Percentiles rank a stretch among this genome's conserved stretches.
Conservation (phyloP, 768 basidiomycete species). For the Tephrocybe sp. region DNA sequence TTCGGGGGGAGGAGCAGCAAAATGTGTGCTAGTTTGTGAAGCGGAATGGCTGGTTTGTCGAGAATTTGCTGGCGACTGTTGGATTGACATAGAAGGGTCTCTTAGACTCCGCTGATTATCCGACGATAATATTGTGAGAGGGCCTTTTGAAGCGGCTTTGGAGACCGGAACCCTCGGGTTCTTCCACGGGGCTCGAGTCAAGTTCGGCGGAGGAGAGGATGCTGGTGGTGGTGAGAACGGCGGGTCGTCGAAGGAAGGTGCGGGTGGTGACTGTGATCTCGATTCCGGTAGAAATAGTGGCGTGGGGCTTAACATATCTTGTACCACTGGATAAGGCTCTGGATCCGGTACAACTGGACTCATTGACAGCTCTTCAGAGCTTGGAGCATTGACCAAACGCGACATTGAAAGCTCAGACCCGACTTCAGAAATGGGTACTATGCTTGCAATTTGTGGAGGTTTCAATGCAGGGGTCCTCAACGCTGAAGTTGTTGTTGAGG, state of each 20-base stretch:
- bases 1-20: not conserved
- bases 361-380: not conserved
- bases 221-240: not conserved
- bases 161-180: no score
- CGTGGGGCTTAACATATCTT: no score
- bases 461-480: not conserved
- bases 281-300: not conserved
- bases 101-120: not conserved
- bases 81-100: not conserved
- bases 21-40: not conserved
- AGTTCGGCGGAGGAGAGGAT: not conserved
- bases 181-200: not conserved
- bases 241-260: not conserved
- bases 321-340: not conserved
- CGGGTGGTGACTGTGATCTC: not conserved
- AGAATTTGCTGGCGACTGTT: not conserved
- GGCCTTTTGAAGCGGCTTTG: not conserved
- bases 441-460: not conserved
- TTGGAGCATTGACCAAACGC: constrained; percentile 2
- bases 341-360: not conserved
- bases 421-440: constrained; percentile 3
- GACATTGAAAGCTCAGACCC: constrained; percentile 13
- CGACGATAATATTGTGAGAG: not conserved
- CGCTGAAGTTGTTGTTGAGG: not conserved
- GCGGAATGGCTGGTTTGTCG: not conserved